phyloP scores from a whole-genome alignment of 192 early-diverging fungal genomes.

The Linnemannia hyalina region DNA sequence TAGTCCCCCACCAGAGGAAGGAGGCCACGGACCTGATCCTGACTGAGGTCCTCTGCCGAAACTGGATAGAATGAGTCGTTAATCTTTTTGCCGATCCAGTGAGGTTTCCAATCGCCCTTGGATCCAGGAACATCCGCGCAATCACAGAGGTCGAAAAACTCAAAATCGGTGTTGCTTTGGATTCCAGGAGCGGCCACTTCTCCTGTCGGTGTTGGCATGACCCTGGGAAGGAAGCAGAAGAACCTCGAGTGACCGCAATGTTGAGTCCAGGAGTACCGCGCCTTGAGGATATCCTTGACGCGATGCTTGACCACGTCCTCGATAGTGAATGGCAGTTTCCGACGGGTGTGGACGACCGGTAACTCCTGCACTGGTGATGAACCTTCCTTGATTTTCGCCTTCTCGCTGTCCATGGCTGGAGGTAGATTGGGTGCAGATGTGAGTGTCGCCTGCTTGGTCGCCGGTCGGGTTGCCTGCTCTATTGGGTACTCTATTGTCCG shows the following conservation, averaged over 20 bases:
- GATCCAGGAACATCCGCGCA: constrained; percentile 15
- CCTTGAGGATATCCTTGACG: neutral
- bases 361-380: neutral
- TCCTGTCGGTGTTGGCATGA: neutral
- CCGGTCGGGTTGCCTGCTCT: too few relatives aligned
- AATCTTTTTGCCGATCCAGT: constrained; percentile 13
- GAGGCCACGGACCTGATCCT: neutral
- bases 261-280: neutral
- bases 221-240: neutral
- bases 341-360: too few relatives aligned
- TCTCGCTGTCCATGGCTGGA: too few relatives aligned
- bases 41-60: neutral
- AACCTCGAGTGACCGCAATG: neutral
- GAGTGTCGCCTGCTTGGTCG: too few relatives aligned
- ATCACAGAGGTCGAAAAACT: constrained; percentile 28
- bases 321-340: neutral
- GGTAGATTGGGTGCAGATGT: too few relatives aligned
- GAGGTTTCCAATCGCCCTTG: neutral
- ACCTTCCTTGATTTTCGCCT: neutral
- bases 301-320: neutral
- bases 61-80: neutral
- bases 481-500: too few relatives aligned
- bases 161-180: constrained; percentile 1
- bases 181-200: neutral
- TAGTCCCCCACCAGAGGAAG: constrained; percentile 7